Percentiles rank a stretch among this genome's conserved stretches.
Evolutionary conservation across 768 basidiomycete species (phyloP).

Genomic region (Chiua virens): DNA sequence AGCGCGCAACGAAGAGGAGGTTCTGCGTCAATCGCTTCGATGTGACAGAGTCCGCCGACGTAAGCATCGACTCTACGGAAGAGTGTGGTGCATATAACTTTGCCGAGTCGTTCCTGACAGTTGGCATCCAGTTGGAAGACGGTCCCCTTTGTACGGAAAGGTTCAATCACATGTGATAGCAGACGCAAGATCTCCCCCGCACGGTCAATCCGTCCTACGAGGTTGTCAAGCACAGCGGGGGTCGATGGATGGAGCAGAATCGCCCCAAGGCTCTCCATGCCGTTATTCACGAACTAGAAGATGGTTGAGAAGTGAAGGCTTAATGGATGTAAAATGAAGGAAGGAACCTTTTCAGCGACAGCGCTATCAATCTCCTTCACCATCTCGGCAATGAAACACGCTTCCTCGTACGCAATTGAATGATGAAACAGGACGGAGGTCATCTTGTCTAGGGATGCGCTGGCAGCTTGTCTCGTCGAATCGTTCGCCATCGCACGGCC

Average conservation of each 20-base stretch:
- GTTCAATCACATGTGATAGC: constrained; percentile 63
- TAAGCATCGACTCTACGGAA: constrained; percentile 38
- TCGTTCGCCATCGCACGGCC: constrained; percentile 66
- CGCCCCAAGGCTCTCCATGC: constrained; percentile 62
- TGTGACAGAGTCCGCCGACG: too few relatives aligned
- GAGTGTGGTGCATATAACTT: constrained; percentile 48
- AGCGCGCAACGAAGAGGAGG: constrained; percentile 58
- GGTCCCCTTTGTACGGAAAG: too few relatives aligned
- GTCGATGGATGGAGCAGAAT: constrained; percentile 41
- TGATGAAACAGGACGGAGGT: constrained; percentile 68
- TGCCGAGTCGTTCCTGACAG: constrained; percentile 57
- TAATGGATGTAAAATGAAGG: neutral
- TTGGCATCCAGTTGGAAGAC: constrained; percentile 47
- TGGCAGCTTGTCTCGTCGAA: constrained; percentile 49
- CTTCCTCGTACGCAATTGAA: constrained; percentile 75
- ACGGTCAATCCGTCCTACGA: constrained; percentile 46
- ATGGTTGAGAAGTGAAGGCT: neutral
- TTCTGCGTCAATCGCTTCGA: constrained; percentile 40
- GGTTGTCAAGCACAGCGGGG: constrained; percentile 25
- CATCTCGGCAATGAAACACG: constrained; percentile 83
- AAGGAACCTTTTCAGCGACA: constrained; percentile 64
- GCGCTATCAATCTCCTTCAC: constrained; percentile 63
- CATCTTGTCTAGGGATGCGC: constrained; percentile 62
- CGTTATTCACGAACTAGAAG: constrained; percentile 70
- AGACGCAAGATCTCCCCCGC: constrained; percentile 70